Conservation (phyloP, 2,329 filamentous ascomycete genomes). For the Aspergillus glaucus region DNA sequence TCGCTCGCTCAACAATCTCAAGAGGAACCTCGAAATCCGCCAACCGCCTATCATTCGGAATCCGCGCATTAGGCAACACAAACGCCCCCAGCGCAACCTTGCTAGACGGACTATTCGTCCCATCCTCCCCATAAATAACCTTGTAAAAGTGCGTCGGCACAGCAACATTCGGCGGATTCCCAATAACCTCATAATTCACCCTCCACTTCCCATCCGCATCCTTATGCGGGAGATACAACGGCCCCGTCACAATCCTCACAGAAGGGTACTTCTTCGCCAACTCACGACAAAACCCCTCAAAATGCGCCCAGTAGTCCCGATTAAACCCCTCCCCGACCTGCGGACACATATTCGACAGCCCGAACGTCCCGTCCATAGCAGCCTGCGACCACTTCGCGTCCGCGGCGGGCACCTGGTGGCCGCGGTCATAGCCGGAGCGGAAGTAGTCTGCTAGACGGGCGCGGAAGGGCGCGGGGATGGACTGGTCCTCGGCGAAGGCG, state of each 20-base stretch:
- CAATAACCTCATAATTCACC: conserved; percentile 92
- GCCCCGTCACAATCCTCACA: conserved; percentile 87
- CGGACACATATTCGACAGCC: conserved; percentile 92
- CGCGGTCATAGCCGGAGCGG: conserved; percentile 88
- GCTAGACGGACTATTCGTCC: conserved; percentile 49
- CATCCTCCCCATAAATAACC: conserved; percentile 93
- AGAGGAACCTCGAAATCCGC: conserved; percentile 91
- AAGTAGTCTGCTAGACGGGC: conserved; percentile 90
- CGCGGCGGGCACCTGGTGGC: conserved; percentile 93
- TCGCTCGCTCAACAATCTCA: conserved; percentile 86
- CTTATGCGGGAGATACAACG: conserved; percentile 81
- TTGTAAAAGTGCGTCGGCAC: conserved; percentile 99
- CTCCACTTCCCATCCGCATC: conserved; percentile 93
- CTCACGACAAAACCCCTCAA: conserved; percentile 91
- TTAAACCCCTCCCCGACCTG: conserved; percentile 99
- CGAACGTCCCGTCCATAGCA: conserved; percentile 94
- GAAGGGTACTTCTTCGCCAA: conserved; percentile 75
- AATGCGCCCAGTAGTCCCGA: conserved; percentile 97
- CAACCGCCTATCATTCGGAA: conserved; percentile 80
- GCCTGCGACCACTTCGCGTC: conserved; percentile 92
- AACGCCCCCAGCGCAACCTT: conserved; percentile 89
- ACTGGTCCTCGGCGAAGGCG: conserved; percentile 71
- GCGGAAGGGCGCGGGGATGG: conserved; percentile 78
- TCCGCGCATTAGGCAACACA: conserved; percentile 84
- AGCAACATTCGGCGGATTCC: conserved; percentile 83